A percentile compares a stretch with the other conserved stretches of the same genome.
Evolutionary conservation across 1,284 basidiomycete species (phyloP).

Genomic region (Puccinia hordei): DNA sequence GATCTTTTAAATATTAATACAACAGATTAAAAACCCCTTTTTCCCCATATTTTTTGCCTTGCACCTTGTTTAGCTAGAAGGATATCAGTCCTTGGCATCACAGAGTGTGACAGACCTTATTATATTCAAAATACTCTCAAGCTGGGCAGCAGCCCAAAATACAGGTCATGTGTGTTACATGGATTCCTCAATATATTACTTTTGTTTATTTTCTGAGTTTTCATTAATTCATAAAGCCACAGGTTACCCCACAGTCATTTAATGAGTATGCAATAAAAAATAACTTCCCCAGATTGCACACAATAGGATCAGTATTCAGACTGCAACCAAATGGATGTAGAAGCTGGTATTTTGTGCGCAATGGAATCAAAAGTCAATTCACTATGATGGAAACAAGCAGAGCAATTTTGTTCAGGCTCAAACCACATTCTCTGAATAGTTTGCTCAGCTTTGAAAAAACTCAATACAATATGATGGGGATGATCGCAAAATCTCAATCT

Average conservation of each 20-base stretch:
- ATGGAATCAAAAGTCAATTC: background rate
- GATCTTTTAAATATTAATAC: no score
- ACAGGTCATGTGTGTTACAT: no score
- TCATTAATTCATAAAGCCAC: no score
- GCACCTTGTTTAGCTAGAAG: no score
- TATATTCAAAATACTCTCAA: no score
- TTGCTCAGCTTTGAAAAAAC: conserved; percentile 12
- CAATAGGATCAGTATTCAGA: background rate
- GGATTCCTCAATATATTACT: no score
- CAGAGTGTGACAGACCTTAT: no score
- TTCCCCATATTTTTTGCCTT: no score
- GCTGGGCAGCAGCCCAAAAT: no score
- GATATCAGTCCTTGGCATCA: no score
- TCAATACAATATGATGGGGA: conserved; percentile 33
- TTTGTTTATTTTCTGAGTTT: no score
- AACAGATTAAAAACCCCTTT: no score
- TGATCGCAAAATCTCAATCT: background rate
- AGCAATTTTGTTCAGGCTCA: conserved; percentile 3
- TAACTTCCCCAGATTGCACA: background rate
- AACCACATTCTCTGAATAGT: background rate
- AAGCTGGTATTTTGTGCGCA: conserved; percentile 30
- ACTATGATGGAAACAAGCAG: conserved; percentile 6
- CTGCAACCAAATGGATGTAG: conserved; percentile 16
- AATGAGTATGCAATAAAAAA: conserved; percentile 4
- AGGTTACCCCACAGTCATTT: conserved; percentile 24